Evolutionary conservation across 441 rosid genomes (phyloP), one percentile per base, ranked within the genome.

Genomic region (Iberis amara): DNA sequence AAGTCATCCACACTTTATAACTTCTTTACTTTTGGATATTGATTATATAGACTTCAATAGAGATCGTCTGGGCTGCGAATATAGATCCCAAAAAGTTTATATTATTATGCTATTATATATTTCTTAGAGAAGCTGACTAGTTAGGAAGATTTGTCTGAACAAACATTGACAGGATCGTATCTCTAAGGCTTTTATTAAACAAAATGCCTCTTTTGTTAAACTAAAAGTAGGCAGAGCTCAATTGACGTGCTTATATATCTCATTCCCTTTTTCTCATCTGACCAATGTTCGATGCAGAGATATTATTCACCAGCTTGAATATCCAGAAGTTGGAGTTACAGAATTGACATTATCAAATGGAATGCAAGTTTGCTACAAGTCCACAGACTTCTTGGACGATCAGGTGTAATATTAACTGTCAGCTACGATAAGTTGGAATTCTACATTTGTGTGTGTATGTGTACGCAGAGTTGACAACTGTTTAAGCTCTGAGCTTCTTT

Each of bases 371-470:
- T 90, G 89, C 77, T 90, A 81, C 52, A 87, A 90, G 70, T 73
- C 82, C 36, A 90, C 98, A 5, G 86, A 90, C 73, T 83, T 82
- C 74, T 84, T 85, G 71, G 86, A 90, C 64, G 98, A 87, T 65
- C 98, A 90, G 98, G 98, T 90, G 73, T 47, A 64, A 3, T 64
- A 38, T 59, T 69, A 58, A 35, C 49, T 40, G 40, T 47, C 4
- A 15, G 51, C 31, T 33, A 57, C 39, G 9, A 8, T 41, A 33
- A 0, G 11, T 11, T 42, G 9, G 11, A 26, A 13, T 10, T 50
- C 39, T 18, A 14, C 45, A 23, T 62, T 28, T 54, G 49, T 38
- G 43, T 8, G 0, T 31, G 2, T 51, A 51, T 47, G 46, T 9
- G 39, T 43, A 26, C 27, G 38, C 14, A 53, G 52, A 11, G 55